Evolutionary conservation across 2,329 filamentous ascomycete genomes (phyloP), one percentile per base, ranked within the genome.

Genomic region (Stachybotrys chartarum): DNA sequence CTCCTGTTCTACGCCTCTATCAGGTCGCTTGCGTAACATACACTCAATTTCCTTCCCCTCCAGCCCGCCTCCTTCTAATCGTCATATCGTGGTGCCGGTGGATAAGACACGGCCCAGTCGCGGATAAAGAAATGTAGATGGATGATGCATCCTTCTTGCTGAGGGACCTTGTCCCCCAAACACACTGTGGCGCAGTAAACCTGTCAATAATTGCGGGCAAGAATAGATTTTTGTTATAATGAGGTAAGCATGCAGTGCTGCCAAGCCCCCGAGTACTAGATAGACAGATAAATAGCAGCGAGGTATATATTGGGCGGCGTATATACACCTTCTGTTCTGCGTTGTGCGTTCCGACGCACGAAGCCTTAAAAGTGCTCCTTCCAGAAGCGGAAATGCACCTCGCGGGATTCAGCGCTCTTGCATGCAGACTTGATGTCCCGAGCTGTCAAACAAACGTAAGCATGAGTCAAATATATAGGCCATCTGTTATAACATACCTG

Each of bases 341-440:
- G 14, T 14, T 42, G 35, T 10, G 14, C 35, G 35, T 42, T 14
- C 14, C 5, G 10, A n/a, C 3, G 45, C 45, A 8, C 16, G 45
- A 47, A 17, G 35, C 12, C n/a, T 66, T 79, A 87, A 68, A 87
- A 87, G 69, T 99, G 93, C 74, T 99, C 94, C 78, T 99, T 99
- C 94, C 94, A 99, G 79, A 99, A 99, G 65, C 90, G 89, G 77
- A 97, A 99, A 66, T 86, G 84, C 56, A 99, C 91, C 63, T 96
- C 89, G 59, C 83, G 83, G 44, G 82, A 85, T 12, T 85, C 89
- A 16, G 87, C 87, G 54, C 78, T 71, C 66, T 87, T 88, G 62
- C 90, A 88, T 16, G 93, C 92, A 68, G 84, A 83, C 72, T 89
- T 87, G 69, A 99, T 97, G 65, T 90, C 84, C 61, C 91, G 83